Percentiles rank a stretch among this genome's conserved stretches.
phyloP scores from a whole-genome alignment of 1,139 yeast species.

The Candida labiduridarum region DNA sequence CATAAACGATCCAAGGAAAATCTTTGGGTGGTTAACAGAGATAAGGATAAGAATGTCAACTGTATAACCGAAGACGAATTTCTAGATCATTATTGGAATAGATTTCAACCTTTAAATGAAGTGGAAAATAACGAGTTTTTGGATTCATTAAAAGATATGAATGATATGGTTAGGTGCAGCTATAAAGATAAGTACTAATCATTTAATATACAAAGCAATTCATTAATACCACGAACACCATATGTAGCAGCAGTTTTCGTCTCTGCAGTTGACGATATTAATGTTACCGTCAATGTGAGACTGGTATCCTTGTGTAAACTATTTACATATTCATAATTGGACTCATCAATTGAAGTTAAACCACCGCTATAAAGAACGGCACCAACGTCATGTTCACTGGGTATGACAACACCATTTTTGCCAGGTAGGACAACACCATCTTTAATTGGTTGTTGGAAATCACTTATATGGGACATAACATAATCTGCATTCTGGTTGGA shows the following conservation, averaged over 20 bases:
- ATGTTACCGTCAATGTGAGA: constrained; percentile 62
- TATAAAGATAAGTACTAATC: constrained; percentile 40
- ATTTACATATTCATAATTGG: constrained; percentile 64
- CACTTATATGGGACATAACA: constrained; percentile 21
- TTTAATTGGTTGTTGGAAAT: constrained; percentile 7
- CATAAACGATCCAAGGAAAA: constrained; percentile 78
- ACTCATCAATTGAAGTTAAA: constrained; percentile 69
- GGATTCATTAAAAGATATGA: constrained; percentile 56
- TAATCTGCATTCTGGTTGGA: constrained; percentile 19
- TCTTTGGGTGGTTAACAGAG: constrained; percentile 67
- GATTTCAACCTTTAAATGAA: constrained; percentile 44
- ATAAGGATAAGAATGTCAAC: constrained; percentile 29
- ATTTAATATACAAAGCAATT: constrained; percentile 54
- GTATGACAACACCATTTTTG: constrained; percentile 19
- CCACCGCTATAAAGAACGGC: constrained; percentile 68
- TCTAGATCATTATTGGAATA: constrained; percentile 57
- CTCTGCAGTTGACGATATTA: constrained; percentile 35
- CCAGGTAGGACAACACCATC: constrained; percentile 5
- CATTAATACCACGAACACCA: constrained; percentile 77
- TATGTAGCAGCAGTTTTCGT: constrained; percentile 66
- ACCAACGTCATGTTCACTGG: constrained; percentile 21
- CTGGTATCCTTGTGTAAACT: constrained; percentile 32
- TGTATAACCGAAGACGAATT: constrained; percentile 59
- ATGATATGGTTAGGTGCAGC: constrained; percentile 49
- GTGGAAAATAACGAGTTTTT: constrained; percentile 46